These are phyloP conservation scores for Myrica gale DNA, from an alignment of 306 rosid genomes.

Conservation along the genomic window DNA sequence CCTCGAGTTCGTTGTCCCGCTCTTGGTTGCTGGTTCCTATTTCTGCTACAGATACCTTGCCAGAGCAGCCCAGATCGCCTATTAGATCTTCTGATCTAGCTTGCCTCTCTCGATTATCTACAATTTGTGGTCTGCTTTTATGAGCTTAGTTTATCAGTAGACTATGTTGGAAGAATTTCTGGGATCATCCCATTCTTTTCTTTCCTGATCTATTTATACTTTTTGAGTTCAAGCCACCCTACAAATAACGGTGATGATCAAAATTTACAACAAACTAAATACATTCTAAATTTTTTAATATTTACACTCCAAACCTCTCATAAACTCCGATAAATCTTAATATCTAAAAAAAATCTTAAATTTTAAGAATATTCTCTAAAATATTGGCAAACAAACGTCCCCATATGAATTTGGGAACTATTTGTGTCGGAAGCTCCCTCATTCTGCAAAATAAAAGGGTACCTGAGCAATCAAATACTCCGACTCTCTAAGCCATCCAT, in stretches of 20 bases:
- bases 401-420: background rate
- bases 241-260: no score
- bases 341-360: no score
- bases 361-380: no score
- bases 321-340: no score
- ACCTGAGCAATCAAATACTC: no score
- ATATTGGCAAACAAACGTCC: no score
- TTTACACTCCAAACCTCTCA: no score
- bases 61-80: slow-evolving; percentile 6
- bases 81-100: slow-evolving; percentile 3
- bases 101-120: background rate
- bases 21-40: slow-evolving; percentile 41
- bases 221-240: background rate
- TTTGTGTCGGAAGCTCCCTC: background rate
- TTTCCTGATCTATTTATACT: background rate
- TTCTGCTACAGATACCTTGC: slow-evolving; percentile 42
- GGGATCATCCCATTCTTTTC: background rate
- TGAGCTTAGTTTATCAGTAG: background rate
- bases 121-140: background rate
- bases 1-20: slow-evolving; percentile 42
- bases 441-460: no score
- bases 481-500: no score
- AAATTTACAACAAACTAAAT: no score
- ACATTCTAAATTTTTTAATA: no score
- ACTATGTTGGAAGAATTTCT: background rate